Base-by-base conservation (phyloP, 1,139 yeast species). In the Saccharomyces hybrid region DNA sequence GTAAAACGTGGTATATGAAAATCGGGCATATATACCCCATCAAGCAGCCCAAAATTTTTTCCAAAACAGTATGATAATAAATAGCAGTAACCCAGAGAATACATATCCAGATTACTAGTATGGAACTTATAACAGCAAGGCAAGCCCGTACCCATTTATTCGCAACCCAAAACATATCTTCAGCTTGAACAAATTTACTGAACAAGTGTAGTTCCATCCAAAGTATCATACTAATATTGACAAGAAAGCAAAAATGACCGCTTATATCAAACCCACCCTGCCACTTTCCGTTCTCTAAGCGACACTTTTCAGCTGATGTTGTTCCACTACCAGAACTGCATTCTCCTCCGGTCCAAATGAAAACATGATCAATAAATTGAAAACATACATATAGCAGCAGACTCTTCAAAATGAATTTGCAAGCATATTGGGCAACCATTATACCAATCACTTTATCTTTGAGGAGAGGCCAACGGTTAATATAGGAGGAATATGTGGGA, bases 11-110 rank as follows among this genome's bases (percentile, higher is more conserved):
- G 54, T 75, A 75, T 47, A 76, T 60, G 4, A 73, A 53, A 28
- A 67, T 53, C 0, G 83, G 80, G 2, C 78, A 68, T 0, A 69
- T 50, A 53, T 77, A 64, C 0, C 85, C 88, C 57, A 78, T 68
- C 0, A 68, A 9, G 11, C 81, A 63, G 0, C 89, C 90, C 1
- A 76, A 65, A 0, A 80, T 50, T 58, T 83, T 82, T 63, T 85
- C 91, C 2, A 69, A 44, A 1, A 78, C 52, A 0, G 88, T 82
- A 64, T 85, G 91, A 65, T 81, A 85, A 61, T 83, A 84, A 0
- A 81, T 61, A 3, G 86, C 75, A 0, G 91, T 85, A 5, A 83
- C 70, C 6, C 72, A 52, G 51, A 76, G 75, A 64, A 82, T 72
- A n/a, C 68, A 55, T 42, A 70, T 68, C 86, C 85, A 81, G 8